Conservation (phyloP, 306 rosid species). For the Benincasa hispida region DNA sequence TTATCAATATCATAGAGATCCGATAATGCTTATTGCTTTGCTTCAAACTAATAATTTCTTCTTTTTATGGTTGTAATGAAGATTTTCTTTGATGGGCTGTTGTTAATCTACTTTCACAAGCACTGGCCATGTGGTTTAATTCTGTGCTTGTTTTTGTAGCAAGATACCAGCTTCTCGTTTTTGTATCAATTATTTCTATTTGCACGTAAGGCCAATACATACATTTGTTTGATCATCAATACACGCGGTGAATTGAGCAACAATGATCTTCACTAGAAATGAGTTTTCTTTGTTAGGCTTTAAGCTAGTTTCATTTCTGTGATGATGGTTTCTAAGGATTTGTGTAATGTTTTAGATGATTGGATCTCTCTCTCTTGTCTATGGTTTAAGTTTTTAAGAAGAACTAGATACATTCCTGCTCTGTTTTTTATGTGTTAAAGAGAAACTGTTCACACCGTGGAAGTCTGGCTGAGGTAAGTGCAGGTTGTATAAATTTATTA, state of each 20-base stretch:
- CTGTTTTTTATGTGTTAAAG: not conserved
- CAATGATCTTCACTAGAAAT: not conserved
- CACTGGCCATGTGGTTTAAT: not conserved
- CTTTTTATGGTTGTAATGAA: not conserved
- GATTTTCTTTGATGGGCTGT: not conserved
- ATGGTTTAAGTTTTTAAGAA: not conserved
- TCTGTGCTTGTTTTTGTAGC: not conserved
- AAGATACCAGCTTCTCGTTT: not conserved
- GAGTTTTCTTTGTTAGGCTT: not conserved
- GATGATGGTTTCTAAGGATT: not conserved
- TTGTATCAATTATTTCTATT: not conserved
- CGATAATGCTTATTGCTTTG: not conserved
- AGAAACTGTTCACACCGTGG: not conserved
- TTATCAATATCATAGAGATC: not conserved
- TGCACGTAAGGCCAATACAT: not conserved
- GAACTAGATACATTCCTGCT: not conserved
- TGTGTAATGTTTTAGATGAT: not conserved
- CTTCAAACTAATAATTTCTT: not conserved
- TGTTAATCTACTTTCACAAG: not conserved
- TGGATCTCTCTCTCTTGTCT: not conserved
- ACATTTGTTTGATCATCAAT: not conserved
- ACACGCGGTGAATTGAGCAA: not conserved
- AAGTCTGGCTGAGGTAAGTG: not conserved
- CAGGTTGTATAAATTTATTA: not conserved
- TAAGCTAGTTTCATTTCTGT: not conserved